phyloP scores from a whole-genome alignment of 1,284 basidiomycete species.

The Cystobasidium slooffiae region DNA sequence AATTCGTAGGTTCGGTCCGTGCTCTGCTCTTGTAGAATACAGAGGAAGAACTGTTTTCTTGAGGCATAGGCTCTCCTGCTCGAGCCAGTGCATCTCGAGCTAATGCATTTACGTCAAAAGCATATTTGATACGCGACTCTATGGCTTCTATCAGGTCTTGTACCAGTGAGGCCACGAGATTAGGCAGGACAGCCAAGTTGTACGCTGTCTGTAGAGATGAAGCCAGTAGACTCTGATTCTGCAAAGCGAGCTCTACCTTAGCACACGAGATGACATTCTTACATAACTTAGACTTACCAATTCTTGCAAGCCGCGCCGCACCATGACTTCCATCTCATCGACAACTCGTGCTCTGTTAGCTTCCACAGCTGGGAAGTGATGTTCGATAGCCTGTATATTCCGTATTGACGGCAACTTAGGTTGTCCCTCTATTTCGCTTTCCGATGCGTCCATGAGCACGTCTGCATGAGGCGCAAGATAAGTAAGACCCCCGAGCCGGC shows the following conservation, averaged over 20 bases:
- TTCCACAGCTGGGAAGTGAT: constrained; percentile 72
- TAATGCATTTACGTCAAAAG: constrained; percentile 84
- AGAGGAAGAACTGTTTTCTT: constrained; percentile 22
- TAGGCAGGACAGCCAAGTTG: constrained; percentile 82
- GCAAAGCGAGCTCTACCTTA: no score
- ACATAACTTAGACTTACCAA: constrained; percentile 63
- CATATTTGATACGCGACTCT: constrained; percentile 73
- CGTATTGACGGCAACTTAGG: constrained; percentile 59
- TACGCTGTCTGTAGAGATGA: constrained; percentile 92
- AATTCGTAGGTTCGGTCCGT: constrained; percentile 79
- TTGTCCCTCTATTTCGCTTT: constrained; percentile 5
- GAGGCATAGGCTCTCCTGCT: constrained; percentile 31
- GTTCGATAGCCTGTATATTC: constrained; percentile 70
- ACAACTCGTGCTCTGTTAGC: constrained; percentile 71
- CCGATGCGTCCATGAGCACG: constrained; percentile 24
- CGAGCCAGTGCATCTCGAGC: constrained; percentile 69
- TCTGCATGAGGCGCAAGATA: not conserved
- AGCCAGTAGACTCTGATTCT: constrained; percentile 87
- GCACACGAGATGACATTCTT: no score
- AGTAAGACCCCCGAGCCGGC: not conserved
- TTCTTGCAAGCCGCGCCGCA: constrained; percentile 72
- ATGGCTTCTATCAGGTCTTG: constrained; percentile 81
- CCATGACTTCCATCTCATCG: constrained; percentile 84
- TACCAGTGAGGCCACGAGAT: constrained; percentile 78
- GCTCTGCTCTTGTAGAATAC: constrained; percentile 74